Conservation (phyloP, 345 rosid species). For the Aquilaria malaccensis region DNA sequence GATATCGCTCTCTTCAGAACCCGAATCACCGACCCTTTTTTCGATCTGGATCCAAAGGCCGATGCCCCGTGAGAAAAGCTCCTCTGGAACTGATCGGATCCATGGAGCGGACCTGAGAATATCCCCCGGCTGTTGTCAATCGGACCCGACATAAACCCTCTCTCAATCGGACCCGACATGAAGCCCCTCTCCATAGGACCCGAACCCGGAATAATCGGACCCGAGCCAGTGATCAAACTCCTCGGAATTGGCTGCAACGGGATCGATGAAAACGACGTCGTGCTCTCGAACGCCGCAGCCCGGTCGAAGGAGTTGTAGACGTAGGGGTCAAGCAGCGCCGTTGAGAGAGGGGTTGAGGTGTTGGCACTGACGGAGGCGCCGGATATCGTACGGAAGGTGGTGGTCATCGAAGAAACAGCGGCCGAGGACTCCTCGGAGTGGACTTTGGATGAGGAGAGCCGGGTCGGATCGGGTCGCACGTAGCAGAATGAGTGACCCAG, state of each 20-base stretch:
- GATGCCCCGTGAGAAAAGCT: conserved; percentile 79
- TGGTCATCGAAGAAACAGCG: conserved; percentile 15
- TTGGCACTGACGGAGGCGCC: conserved; percentile 98
- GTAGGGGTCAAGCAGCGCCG: conserved; percentile 66
- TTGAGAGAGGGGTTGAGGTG: conserved; percentile 86
- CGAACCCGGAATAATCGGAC: conserved; percentile 56
- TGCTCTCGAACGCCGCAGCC: conserved; percentile 92
- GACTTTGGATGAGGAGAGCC: conserved; percentile 70
- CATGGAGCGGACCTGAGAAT: conserved; percentile 53
- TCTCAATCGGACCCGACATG: conserved; percentile 79
- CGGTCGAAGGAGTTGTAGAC: conserved; percentile 47
- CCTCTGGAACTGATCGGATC: conserved; percentile 55
- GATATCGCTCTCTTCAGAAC: conserved; percentile 67
- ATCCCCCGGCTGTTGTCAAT: conserved; percentile 48
- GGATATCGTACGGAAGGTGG: conserved; percentile 84
- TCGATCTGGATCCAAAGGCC: conserved; percentile 44
- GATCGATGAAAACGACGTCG: conserved; percentile 77
- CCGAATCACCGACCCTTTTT: conserved; percentile 55
- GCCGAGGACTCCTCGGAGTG: conserved; percentile 57
- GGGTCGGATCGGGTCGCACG: conserved; percentile 62
- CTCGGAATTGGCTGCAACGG: conserved; percentile 89
- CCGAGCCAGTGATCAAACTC: conserved; percentile 25
- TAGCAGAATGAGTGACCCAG: conserved; percentile 95
- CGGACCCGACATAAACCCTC: conserved; percentile 92
- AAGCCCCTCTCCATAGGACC: conserved; percentile 74